A percentile compares a stretch with the other conserved stretches of the same genome.
Conservation (phyloP, 441 rosid genomes). For the Eugenia klotzschiana region DNA sequence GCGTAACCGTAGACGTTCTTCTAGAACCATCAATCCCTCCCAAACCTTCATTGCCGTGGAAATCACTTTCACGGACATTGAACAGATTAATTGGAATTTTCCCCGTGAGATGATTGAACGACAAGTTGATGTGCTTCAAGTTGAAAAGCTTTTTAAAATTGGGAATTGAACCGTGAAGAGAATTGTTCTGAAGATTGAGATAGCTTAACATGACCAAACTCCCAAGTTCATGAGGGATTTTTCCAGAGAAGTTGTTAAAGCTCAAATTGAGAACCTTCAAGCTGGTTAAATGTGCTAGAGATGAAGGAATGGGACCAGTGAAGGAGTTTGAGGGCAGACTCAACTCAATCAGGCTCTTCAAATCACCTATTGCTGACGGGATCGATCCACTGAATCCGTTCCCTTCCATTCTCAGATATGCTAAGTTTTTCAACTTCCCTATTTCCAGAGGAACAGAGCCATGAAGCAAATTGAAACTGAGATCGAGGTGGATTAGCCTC, state of each 20-base stretch:
- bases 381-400: not conserved
- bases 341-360: not conserved
- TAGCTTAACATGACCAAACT: not conserved
- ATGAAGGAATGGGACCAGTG: too few relatives aligned
- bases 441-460: not conserved
- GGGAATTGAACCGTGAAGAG: not conserved
- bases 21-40: not conserved
- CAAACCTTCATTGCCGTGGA: not conserved
- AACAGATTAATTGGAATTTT: not conserved
- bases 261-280: not conserved
- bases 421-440: too few relatives aligned
- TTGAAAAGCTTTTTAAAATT: not conserved
- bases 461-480: not conserved
- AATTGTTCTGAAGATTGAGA: not conserved
- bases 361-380: not conserved
- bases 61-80: not conserved
- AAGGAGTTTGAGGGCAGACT: too few relatives aligned
- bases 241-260: not conserved
- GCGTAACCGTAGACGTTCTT: not conserved
- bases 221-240: not conserved
- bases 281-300: too few relatives aligned
- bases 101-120: not conserved
- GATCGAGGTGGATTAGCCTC: not conserved
- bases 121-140: not conserved
- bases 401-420: not conserved